Percentiles rank a stretch among this genome's conserved stretches.
These are phyloP conservation scores for Ceratobasidium sp. DNA, from an alignment of 1,284 basidiomycete genomes.

Conservation along the genomic window DNA sequence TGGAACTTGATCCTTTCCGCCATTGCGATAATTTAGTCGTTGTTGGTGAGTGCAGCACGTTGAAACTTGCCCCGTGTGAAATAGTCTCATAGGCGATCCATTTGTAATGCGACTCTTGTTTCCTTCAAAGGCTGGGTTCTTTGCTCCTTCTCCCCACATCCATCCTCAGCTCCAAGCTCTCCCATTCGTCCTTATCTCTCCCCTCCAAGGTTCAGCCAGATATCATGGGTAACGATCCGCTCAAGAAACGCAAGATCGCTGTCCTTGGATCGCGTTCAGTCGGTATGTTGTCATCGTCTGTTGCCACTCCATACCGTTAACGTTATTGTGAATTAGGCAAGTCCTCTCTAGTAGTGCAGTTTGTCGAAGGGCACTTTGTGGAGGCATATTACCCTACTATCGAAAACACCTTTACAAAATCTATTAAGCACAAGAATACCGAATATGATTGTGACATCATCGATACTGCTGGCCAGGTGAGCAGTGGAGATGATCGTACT, in stretches of 20 bases:
- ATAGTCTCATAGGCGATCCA: constrained; percentile 37
- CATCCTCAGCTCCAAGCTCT: constrained; percentile 10
- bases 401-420: constrained; percentile 88
- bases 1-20: background rate
- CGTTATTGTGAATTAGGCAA: constrained; percentile 64
- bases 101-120: constrained; percentile 30
- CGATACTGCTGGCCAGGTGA: constrained; percentile 84
- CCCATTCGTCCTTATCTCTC: constrained; percentile 12
- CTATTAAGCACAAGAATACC: constrained; percentile 81
- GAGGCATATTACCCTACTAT: constrained; percentile 96
- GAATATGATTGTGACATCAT: constrained; percentile 98
- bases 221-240: constrained; percentile 36
- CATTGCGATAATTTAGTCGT: background rate
- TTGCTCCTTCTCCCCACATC: background rate
- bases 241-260: constrained; percentile 86
- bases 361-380: constrained; percentile 74
- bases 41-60: background rate
- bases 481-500: constrained; percentile 25
- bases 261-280: constrained; percentile 84
- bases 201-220: background rate
- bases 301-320: background rate
- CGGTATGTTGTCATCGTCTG: constrained; percentile 62
- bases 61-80: constrained; percentile 39
- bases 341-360: constrained; percentile 80
- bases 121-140: constrained; percentile 33